These are phyloP conservation scores for Torulaspora quercuum DNA, from an alignment of 805 yeast species.

Conservation along the genomic window DNA sequence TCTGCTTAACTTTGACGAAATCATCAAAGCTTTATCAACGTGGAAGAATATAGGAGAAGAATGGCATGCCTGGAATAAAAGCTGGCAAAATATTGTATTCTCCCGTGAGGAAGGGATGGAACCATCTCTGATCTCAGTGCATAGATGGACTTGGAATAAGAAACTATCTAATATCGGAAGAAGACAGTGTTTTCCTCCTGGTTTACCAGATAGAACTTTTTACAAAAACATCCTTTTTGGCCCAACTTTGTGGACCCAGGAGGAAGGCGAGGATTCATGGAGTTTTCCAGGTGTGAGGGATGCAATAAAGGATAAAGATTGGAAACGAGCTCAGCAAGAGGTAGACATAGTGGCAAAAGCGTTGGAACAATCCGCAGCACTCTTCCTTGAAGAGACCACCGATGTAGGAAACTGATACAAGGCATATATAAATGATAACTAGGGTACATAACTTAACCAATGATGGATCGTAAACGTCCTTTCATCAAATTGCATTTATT, in stretches of 20 bases:
- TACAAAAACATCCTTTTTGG: conserved; percentile 69
- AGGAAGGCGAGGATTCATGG: conserved; percentile 45
- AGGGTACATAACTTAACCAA: no score
- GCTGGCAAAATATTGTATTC: conserved; percentile 59
- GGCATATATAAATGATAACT: conserved; percentile 1
- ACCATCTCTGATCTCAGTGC: conserved; percentile 66
- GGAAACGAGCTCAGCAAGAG: conserved; percentile 53
- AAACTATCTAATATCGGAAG: conserved; percentile 55
- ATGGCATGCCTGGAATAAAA: conserved; percentile 52
- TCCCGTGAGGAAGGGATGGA: conserved; percentile 57
- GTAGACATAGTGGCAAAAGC: conserved; percentile 43
- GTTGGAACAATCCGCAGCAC: conserved; percentile 33
- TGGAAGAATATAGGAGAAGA: conserved; percentile 46
- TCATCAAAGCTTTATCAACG: conserved; percentile 34
- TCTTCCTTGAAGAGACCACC: conserved; percentile 33
- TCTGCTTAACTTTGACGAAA: conserved; percentile 31
- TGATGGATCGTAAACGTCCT: no score
- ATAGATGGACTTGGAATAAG: conserved; percentile 80
- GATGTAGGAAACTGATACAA: conserved; percentile 12
- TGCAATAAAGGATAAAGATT: conserved; percentile 48
- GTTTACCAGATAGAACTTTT: conserved; percentile 55
- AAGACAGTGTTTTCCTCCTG: conserved; percentile 45
- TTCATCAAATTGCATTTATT: no score
- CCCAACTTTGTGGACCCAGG: conserved; percentile 58
- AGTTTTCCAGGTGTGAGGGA: conserved; percentile 79